Conservation (phyloP, 2,329 filamentous ascomycete species). For the Pseudocercospora ulei region DNA sequence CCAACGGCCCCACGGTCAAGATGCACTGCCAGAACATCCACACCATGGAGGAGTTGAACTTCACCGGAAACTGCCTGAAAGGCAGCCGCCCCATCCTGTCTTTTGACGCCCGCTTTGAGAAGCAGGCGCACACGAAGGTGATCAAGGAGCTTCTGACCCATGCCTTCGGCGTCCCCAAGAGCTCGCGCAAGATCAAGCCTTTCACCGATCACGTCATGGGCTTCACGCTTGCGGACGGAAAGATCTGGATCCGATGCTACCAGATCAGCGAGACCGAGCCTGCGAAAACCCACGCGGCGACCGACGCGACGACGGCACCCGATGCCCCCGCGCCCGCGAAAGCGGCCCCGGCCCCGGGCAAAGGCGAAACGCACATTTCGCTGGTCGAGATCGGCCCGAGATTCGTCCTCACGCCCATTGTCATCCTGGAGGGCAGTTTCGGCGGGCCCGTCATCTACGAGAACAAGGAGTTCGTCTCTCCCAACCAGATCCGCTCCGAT, state of each 20-base stretch:
- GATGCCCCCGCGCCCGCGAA: conserved; percentile 32
- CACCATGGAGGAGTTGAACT: conserved; percentile 94
- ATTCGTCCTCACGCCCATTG: conserved; percentile 85
- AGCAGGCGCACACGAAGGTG: conserved; percentile 64
- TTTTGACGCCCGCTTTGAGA: conserved; percentile 70
- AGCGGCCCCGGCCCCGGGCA: conserved; percentile 37
- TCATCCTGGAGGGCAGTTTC: conserved; percentile 90
- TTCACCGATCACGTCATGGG: conserved; percentile 93
- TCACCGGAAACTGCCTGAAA: conserved; percentile 93
- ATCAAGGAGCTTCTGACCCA: conserved; percentile 86
- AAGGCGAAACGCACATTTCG: conserved; percentile 60
- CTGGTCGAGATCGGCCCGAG: conserved; percentile 89
- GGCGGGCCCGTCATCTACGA: conserved; percentile 95
- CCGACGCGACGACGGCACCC: conserved; percentile 31
- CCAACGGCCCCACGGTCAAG: conserved; percentile 66
- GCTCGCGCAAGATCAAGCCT: conserved; percentile 80
- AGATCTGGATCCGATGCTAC: conserved; percentile 93
- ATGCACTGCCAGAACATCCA: conserved; percentile 70
- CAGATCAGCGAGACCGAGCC: conserved; percentile 77
- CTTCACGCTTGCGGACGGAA: conserved; percentile 81
- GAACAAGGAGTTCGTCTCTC: conserved; percentile 93
- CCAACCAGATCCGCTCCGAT: conserved; percentile 81
- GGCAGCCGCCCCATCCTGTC: conserved; percentile 83
- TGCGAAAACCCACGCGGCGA: conserved; percentile 42
- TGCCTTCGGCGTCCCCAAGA: conserved; percentile 83